Evolutionary conservation across 225 moss, liverwort and hornwort genomes (phyloP).

Genomic region (Takakia lepidozioides): DNA sequence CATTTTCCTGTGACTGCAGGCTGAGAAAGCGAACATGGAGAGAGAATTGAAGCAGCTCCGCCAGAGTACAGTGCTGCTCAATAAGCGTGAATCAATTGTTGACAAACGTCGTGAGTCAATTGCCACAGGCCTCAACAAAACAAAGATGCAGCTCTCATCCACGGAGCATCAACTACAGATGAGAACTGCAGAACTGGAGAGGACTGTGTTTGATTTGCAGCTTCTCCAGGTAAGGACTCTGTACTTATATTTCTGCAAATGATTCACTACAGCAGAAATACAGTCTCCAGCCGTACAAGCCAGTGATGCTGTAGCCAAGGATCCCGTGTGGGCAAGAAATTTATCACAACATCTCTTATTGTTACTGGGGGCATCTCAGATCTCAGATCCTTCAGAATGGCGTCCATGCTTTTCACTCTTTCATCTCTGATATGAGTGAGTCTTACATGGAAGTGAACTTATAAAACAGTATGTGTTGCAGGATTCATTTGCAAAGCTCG

Average conservation of each 20-base stretch:
- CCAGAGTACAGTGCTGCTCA: constrained; percentile 81
- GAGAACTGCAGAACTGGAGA: constrained; percentile 81
- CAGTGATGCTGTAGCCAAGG: no score
- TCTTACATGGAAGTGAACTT: no score
- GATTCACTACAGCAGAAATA: no score
- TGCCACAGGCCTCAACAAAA: constrained; percentile 64
- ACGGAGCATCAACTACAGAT: constrained; percentile 74
- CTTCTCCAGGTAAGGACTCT: constrained; percentile 51
- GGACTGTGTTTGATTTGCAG: constrained; percentile 56
- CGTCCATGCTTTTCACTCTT: background rate
- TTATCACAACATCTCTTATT: no score
- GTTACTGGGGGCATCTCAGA: no score
- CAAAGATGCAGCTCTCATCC: constrained; percentile 67
- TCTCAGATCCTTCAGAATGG: no score
- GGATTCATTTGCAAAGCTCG: constrained; percentile 74
- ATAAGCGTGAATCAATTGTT: constrained; percentile 74
- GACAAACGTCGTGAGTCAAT: constrained; percentile 87
- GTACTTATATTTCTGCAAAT: no score
- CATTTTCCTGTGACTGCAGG: constrained; percentile 26
- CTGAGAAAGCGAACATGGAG: constrained; percentile 83
- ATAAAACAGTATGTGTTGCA: constrained; percentile 13
- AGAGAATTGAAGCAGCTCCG: constrained; percentile 86
- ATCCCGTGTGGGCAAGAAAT: no score
- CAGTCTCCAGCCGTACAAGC: no score
- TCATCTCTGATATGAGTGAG: no score